phyloP scores from a whole-genome alignment of 495 filamentous ascomycete species.

The Eremomyces bilateralis region DNA sequence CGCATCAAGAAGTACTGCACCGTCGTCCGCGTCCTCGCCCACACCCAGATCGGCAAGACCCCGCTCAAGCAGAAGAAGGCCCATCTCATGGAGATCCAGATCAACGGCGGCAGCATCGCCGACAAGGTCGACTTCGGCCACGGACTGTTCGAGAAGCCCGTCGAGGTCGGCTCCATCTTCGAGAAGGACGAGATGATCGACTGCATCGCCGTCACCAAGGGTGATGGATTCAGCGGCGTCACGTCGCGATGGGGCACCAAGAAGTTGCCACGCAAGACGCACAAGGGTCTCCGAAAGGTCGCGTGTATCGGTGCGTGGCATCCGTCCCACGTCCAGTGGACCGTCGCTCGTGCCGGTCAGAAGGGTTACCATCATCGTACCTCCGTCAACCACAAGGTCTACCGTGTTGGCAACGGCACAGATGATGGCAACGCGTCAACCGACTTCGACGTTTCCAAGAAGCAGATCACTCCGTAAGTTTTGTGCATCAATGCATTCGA shows the following conservation, averaged over 20 bases:
- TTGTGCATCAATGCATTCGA: background rate
- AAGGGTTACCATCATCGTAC: slow-evolving; percentile 99
- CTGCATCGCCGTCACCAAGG: slow-evolving; percentile 98
- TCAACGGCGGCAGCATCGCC: slow-evolving; percentile 87
- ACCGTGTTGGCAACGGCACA: slow-evolving; percentile 83
- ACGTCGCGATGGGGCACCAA: slow-evolving; percentile 98
- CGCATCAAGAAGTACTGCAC: slow-evolving; percentile 99
- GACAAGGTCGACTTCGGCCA: slow-evolving; percentile 94
- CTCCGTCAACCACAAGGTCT: slow-evolving; percentile 99
- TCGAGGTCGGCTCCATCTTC: slow-evolving; percentile 83
- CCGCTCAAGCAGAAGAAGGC: slow-evolving; percentile 99
- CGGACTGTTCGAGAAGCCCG: slow-evolving; percentile 94
- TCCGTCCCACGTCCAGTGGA: slow-evolving; percentile 99
- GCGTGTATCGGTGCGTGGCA: slow-evolving; percentile 99
- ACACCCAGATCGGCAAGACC: slow-evolving; percentile 98
- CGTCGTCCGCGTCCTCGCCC: slow-evolving; percentile 95
- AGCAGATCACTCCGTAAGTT: slow-evolving; percentile 97
- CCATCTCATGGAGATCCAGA: slow-evolving; percentile 99
- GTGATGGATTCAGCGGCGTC: slow-evolving; percentile 95
- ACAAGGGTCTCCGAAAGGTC: slow-evolving; percentile 99
- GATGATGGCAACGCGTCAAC: slow-evolving; percentile 83
- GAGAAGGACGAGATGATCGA: slow-evolving; percentile 99
- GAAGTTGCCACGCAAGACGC: slow-evolving; percentile 99
- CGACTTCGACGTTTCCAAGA: slow-evolving; percentile 94
- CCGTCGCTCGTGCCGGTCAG: slow-evolving; percentile 99